A percentile compares a stretch with the other conserved stretches of the same genome.
Evolutionary conservation across 768 basidiomycete species (phyloP).

Genomic region (Phylloporus sp.): DNA sequence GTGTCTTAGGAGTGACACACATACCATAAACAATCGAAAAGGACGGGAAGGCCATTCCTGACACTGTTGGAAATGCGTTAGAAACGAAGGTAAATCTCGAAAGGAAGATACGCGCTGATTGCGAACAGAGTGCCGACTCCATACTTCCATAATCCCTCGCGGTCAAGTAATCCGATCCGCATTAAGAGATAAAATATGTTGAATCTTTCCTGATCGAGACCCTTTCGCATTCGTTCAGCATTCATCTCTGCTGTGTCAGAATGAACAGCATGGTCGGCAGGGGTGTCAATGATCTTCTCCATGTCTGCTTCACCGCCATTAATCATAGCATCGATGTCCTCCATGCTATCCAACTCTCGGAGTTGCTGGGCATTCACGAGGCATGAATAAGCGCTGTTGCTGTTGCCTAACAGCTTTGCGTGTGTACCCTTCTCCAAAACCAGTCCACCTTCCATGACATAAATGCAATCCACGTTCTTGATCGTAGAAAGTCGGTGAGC

Average conservation of each 20-base stretch:
- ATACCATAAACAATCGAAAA: no score
- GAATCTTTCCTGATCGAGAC: constrained; percentile 34
- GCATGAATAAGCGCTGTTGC: constrained; percentile 63
- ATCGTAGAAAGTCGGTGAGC: constrained; percentile 80
- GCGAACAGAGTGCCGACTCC: constrained; percentile 53
- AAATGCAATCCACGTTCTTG: constrained; percentile 78
- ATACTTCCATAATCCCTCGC: constrained; percentile 56
- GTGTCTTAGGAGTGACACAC: no score
- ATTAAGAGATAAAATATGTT: constrained; percentile 57
- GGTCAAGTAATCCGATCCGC: constrained; percentile 64
- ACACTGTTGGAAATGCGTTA: constrained; percentile 18
- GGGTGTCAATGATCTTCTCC: constrained; percentile 53
- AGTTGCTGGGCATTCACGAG: constrained; percentile 78
- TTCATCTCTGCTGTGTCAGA: constrained; percentile 57
- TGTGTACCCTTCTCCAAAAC: constrained; percentile 82
- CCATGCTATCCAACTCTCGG: constrained; percentile 51
- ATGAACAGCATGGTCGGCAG: constrained; percentile 63
- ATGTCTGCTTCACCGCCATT: constrained; percentile 39
- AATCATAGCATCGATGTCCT: constrained; percentile 17
- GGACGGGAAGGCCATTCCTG: no score
- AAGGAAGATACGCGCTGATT: constrained; percentile 25
- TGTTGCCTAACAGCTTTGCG: constrained; percentile 51
- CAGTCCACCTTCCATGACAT: constrained; percentile 85
- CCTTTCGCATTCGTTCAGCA: constrained; percentile 29
- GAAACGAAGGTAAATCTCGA: not conserved